A percentile compares a stretch with the other conserved stretches of the same genome.
Conservation (phyloP, 768 basidiomycete species). For the Russula vinacea region DNA sequence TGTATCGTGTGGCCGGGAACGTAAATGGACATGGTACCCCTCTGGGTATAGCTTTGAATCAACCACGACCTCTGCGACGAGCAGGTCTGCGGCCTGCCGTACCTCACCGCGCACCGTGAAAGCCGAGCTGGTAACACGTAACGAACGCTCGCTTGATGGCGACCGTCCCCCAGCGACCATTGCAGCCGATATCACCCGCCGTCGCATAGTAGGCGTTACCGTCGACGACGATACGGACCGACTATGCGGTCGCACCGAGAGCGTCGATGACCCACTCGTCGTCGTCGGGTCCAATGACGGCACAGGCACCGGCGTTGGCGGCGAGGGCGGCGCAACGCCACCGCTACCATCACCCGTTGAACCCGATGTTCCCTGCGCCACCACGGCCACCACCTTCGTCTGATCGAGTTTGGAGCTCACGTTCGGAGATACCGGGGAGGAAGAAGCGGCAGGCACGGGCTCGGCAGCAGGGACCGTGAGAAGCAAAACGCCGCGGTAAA, state of each 20-base stretch:
- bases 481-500: slow-evolving; percentile 52
- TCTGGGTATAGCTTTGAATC: slow-evolving; percentile 77
- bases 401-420: slow-evolving; percentile 12
- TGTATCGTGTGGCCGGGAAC: slow-evolving; percentile 44
- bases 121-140: slow-evolving; percentile 47
- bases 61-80: slow-evolving; percentile 75
- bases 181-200: slow-evolving; percentile 24
- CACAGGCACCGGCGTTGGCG: neutral
- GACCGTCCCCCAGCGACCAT: slow-evolving; percentile 34
- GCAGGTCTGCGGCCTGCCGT: slow-evolving; percentile 59
- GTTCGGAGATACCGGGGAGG: slow-evolving; percentile 24
- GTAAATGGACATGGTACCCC: slow-evolving; percentile 60
- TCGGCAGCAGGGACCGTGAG: slow-evolving; percentile 38
- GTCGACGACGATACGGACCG: slow-evolving; percentile 26
- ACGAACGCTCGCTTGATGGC: slow-evolving; percentile 37
- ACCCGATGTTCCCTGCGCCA: neutral
- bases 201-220: slow-evolving; percentile 7
- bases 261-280: slow-evolving; percentile 12
- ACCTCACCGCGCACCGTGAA: slow-evolving; percentile 64
- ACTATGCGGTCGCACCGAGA: slow-evolving; percentile 23
- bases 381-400: neutral
- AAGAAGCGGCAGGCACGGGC: slow-evolving; percentile 4
- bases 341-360: neutral
- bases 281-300: slow-evolving; percentile 7
- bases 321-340: neutral